These are phyloP conservation scores for Mycena leptocephala DNA, from an alignment of 768 basidiomycete genomes.

Conservation along the genomic window DNA sequence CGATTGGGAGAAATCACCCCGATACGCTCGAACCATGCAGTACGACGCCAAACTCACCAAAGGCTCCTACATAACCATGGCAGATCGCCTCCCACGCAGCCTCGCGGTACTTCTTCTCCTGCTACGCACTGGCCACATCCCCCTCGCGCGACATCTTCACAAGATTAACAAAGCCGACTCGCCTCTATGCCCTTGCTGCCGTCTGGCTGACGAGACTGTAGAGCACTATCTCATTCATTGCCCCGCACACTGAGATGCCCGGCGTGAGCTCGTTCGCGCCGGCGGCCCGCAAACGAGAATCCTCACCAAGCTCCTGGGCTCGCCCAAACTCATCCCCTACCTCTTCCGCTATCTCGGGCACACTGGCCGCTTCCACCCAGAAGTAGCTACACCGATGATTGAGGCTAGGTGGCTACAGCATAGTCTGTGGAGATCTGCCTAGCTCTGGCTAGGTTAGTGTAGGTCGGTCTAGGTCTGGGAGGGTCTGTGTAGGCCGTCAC, in stretches of 20 bases:
- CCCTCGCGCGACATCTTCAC: constrained; percentile 47
- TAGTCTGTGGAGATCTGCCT: no score
- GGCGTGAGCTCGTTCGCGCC: neutral
- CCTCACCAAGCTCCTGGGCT: neutral
- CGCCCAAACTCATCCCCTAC: neutral
- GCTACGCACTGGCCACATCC: constrained; percentile 48
- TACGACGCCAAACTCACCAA: neutral
- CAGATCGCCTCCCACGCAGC: constrained; percentile 18
- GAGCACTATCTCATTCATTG: no score
- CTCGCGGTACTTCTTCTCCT: constrained; percentile 46
- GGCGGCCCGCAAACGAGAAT: neutral
- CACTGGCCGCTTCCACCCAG: no score
- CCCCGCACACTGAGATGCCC: constrained; percentile 6
- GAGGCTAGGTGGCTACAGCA: no score
- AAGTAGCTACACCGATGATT: no score
- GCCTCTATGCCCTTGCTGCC: constrained; percentile 36
- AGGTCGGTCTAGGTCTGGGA: no score
- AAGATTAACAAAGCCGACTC: constrained; percentile 33
- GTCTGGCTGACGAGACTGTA: constrained; percentile 17
- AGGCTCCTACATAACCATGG: neutral
- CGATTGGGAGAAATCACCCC: neutral
- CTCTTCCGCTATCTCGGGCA: neutral
- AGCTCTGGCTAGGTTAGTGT: no score
- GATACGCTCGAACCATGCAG: neutral
- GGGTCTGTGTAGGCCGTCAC: no score